A percentile compares a stretch with the other conserved stretches of the same genome.
These are phyloP conservation scores for Rosa multiflora DNA, from an alignment of 306 rosid species.

Conservation along the genomic window DNA sequence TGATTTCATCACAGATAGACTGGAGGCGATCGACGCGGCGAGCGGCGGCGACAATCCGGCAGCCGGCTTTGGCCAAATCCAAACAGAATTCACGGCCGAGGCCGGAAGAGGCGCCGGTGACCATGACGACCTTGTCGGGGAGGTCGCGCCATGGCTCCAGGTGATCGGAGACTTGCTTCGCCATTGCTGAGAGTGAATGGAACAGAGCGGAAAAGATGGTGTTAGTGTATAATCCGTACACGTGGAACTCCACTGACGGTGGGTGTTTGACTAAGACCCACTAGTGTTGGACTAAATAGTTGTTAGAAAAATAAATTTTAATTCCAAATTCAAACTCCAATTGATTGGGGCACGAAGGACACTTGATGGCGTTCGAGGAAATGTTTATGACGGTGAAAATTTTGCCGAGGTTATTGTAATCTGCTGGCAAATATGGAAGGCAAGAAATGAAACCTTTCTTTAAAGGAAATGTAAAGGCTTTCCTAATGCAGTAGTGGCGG, in stretches of 20 bases:
- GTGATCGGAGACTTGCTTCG: background rate
- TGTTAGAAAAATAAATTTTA: too few relatives aligned
- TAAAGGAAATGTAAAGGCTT: too few relatives aligned
- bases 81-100: slow-evolving; percentile 69
- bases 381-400: too few relatives aligned
- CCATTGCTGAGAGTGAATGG: background rate
- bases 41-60: slow-evolving; percentile 60
- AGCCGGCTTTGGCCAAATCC: slow-evolving; percentile 67
- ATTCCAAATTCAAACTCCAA: too few relatives aligned
- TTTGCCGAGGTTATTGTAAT: too few relatives aligned
- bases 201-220: background rate
- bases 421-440: too few relatives aligned
- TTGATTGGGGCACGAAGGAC: too few relatives aligned
- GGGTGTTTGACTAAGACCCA: too few relatives aligned
- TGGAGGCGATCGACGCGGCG: slow-evolving; percentile 66
- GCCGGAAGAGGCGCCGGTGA: slow-evolving; percentile 88
- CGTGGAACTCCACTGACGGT: background rate
- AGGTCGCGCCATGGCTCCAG: slow-evolving; percentile 57
- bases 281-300: too few relatives aligned
- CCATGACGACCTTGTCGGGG: slow-evolving; percentile 67
- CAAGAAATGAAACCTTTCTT: too few relatives aligned
- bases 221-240: background rate
- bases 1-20: slow-evolving; percentile 58
- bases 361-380: too few relatives aligned
- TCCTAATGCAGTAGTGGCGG: too few relatives aligned